These are phyloP conservation scores for Simmondsia chinensis DNA, from an alignment of 148 eudicot genomes.

Conservation along the genomic window DNA sequence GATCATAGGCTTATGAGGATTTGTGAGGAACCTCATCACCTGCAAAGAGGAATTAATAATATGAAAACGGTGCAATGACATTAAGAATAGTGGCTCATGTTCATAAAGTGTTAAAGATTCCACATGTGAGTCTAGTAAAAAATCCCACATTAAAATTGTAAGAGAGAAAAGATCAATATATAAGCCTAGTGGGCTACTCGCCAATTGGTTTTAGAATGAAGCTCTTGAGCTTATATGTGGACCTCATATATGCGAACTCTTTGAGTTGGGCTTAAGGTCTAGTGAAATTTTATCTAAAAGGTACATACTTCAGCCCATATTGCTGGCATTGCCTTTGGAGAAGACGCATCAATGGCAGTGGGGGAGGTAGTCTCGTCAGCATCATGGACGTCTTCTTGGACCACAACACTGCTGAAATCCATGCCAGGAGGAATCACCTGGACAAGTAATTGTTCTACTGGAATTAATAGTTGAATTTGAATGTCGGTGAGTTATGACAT, in stretches of 20 bases:
- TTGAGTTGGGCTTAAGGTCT: no score
- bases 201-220: no score
- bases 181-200: no score
- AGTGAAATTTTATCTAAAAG: neutral
- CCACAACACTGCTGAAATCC: constrained; percentile 70
- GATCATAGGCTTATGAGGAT: constrained; percentile 82
- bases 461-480: neutral
- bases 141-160: no score
- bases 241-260: no score
- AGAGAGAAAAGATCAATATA: neutral
- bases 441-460: neutral
- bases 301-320: constrained; percentile 61
- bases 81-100: no score
- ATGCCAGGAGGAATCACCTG: constrained; percentile 82
- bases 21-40: constrained; percentile 69
- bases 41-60: constrained; percentile 9
- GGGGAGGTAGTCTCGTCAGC: constrained; percentile 44
- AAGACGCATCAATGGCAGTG: constrained; percentile 35
- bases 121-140: no score
- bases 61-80: no score
- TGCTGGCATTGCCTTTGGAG: constrained; percentile 48
- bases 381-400: constrained; percentile 46
- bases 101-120: no score
- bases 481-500: neutral
- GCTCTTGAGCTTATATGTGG: no score